A percentile compares a stretch with the other conserved stretches of the same genome.
These are phyloP conservation scores for Gaeumannomyces tritici DNA, from an alignment of 2,329 filamentous ascomycete genomes.

Conservation along the genomic window DNA sequence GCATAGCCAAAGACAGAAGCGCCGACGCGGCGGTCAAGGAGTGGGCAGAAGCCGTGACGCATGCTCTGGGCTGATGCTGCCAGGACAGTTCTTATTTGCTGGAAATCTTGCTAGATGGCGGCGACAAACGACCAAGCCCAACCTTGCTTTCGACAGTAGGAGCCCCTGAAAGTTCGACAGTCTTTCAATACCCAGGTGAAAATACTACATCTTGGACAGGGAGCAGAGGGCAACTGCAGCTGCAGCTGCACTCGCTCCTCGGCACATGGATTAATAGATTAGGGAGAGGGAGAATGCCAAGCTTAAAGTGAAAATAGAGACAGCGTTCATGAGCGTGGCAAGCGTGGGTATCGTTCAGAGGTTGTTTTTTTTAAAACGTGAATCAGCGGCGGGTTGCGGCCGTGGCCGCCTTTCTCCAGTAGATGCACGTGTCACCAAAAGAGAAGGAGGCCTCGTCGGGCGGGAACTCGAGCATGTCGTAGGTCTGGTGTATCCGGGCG, in stretches of 20 bases:
- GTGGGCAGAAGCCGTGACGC: conserved; percentile 36
- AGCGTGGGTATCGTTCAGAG: too few species aligned
- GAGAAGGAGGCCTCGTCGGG: conserved; percentile 24
- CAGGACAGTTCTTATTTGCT: not conserved
- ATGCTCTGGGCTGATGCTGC: conserved; percentile 16
- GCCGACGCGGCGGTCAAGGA: conserved; percentile 36
- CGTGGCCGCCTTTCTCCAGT: conserved; percentile 19
- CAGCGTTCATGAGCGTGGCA: too few species aligned
- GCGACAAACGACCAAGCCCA: not conserved
- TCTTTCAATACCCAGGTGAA: not conserved
- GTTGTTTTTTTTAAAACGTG: too few species aligned
- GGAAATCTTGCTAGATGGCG: not conserved
- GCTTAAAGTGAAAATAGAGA: not conserved
- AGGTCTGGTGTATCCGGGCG: conserved; percentile 9
- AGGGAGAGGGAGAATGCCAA: not conserved
- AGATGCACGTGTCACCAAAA: conserved; percentile 30
- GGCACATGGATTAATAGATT: not conserved
- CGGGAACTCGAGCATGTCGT: conserved; percentile 23
- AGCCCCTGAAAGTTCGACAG: too few species aligned
- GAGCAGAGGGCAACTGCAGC: too few species aligned
- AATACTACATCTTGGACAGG: not conserved
- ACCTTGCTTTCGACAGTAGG: not conserved
- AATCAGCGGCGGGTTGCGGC: too few species aligned
- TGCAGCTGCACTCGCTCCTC: not conserved
- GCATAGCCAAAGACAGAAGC: conserved; percentile 29